Evolutionary conservation across 495 filamentous ascomycete genomes (phyloP).

Genomic region (Tuber calosporum): DNA sequence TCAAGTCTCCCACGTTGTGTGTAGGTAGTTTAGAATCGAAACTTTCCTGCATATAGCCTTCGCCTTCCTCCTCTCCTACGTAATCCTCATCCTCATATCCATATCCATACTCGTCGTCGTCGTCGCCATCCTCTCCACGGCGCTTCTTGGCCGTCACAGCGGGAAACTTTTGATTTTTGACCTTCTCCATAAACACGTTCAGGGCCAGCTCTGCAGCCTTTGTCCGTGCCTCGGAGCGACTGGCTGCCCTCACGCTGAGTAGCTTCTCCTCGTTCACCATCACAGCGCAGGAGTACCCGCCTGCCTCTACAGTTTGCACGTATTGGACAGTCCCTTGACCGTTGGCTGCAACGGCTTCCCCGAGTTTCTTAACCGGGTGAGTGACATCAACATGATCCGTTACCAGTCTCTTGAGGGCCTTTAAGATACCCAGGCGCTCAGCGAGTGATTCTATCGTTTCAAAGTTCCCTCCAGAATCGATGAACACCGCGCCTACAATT

Average conservation of each 20-base stretch:
- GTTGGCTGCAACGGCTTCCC: conserved; percentile 49
- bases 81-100: conserved; percentile 21
- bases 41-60: background rate
- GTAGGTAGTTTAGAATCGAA: background rate
- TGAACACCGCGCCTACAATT: conserved; percentile 73
- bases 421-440: conserved; percentile 58
- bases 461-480: conserved; percentile 63
- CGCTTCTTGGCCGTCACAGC: background rate
- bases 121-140: background rate
- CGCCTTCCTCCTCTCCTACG: background rate
- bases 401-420: conserved; percentile 57
- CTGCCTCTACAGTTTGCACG: conserved; percentile 36
- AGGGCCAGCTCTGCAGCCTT: conserved; percentile 59
- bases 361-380: conserved; percentile 70
- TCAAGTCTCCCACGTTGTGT: background rate
- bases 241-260: conserved; percentile 46
- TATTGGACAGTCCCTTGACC: conserved; percentile 48
- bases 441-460: conserved; percentile 52
- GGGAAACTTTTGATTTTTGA: conserved; percentile 19
- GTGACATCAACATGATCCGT: conserved; percentile 53
- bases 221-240: conserved; percentile 52
- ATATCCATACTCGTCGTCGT: conserved; percentile 22
- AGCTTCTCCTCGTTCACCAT: conserved; percentile 49
- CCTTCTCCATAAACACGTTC: conserved; percentile 57
- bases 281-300: conserved; percentile 49